These are phyloP conservation scores for Apodospora peruviana DNA, from an alignment of 495 filamentous ascomycete species.

Conservation along the genomic window DNA sequence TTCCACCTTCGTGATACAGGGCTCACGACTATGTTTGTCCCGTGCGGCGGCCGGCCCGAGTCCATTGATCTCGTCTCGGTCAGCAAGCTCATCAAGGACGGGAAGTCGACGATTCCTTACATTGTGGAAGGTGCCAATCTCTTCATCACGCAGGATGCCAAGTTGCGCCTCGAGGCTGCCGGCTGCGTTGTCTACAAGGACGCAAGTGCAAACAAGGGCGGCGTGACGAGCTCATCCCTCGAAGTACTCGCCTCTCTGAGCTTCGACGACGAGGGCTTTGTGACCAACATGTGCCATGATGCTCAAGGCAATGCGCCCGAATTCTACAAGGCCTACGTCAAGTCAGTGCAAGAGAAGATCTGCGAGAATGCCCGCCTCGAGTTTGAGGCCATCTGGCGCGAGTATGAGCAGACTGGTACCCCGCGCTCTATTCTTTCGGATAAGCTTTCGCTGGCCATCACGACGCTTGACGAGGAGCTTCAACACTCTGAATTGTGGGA, in stretches of 20 bases:
- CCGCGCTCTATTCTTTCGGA: constrained; percentile 82
- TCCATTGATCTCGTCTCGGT: constrained; percentile 89
- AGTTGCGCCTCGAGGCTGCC: constrained; percentile 87
- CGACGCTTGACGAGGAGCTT: constrained; percentile 88
- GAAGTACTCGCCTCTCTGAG: constrained; percentile 92
- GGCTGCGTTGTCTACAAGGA: constrained; percentile 96
- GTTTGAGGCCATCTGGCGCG: constrained; percentile 97
- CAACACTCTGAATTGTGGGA: constrained; percentile 91
- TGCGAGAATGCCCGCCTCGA: constrained; percentile 84
- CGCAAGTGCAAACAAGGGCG: constrained; percentile 96
- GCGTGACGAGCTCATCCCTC: constrained; percentile 95
- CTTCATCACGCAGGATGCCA: constrained; percentile 98
- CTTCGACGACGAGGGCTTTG: constrained; percentile 85
- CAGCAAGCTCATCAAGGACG: constrained; percentile 75
- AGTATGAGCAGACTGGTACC: constrained; percentile 75
- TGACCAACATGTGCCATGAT: constrained; percentile 86
- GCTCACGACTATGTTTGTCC: constrained; percentile 84
- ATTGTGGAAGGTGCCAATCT: constrained; percentile 97
- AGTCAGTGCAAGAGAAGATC: constrained; percentile 83
- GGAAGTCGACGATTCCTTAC: constrained; percentile 81
- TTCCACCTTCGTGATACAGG: constrained; percentile 80
- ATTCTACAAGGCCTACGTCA: constrained; percentile 92
- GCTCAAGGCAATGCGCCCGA: constrained; percentile 70
- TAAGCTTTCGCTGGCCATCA: constrained; percentile 83
- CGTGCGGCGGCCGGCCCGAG: constrained; percentile 94